Percentiles rank a stretch among this genome's conserved stretches.
Evolutionary conservation across 495 filamentous ascomycete species (phyloP).

Genomic region (Penicillium angulare): DNA sequence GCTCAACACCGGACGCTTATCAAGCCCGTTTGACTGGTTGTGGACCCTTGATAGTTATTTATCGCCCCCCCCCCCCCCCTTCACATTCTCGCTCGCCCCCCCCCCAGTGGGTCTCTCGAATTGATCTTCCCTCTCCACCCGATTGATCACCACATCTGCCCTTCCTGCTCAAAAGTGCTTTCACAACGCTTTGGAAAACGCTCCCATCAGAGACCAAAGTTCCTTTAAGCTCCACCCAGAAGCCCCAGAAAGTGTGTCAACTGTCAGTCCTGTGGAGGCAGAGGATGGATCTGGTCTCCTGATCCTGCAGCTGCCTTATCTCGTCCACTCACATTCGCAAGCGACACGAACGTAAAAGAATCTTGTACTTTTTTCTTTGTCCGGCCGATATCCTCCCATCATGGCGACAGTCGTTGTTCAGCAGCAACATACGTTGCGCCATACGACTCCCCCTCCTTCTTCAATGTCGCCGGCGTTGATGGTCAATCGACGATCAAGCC

Average conservation of each 20-base stretch:
- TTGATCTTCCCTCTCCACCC: conserved; percentile 4
- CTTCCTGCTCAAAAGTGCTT: too few relatives aligned
- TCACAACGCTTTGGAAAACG: too few relatives aligned
- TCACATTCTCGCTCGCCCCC: conserved; percentile 1
- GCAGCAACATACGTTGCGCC: conserved; percentile 44
- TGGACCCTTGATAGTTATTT: background rate
- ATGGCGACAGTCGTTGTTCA: conserved; percentile 56
- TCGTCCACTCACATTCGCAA: too few relatives aligned
- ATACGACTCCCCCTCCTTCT: conserved; percentile 45
- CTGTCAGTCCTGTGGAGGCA: too few relatives aligned
- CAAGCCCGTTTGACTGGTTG: conserved; percentile 9
- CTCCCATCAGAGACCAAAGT: background rate
- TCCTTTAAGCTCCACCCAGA: too few relatives aligned
- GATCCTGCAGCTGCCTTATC: conserved; percentile 2
- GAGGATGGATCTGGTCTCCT: conserved; percentile 13
- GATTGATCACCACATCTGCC: conserved; percentile 2
- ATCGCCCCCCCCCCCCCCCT: background rate
- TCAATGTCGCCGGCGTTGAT: conserved; percentile 37
- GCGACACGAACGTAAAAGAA: too few relatives aligned
- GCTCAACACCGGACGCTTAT: conserved; percentile 9
- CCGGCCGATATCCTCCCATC: conserved; percentile 6
- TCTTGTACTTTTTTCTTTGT: background rate
- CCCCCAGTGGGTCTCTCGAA: conserved; percentile 3
- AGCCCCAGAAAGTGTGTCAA: too few relatives aligned
- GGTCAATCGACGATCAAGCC: conserved; percentile 46